phyloP scores from a whole-genome alignment of 78 protist species.

The Dictyostelium capitatum region DNA sequence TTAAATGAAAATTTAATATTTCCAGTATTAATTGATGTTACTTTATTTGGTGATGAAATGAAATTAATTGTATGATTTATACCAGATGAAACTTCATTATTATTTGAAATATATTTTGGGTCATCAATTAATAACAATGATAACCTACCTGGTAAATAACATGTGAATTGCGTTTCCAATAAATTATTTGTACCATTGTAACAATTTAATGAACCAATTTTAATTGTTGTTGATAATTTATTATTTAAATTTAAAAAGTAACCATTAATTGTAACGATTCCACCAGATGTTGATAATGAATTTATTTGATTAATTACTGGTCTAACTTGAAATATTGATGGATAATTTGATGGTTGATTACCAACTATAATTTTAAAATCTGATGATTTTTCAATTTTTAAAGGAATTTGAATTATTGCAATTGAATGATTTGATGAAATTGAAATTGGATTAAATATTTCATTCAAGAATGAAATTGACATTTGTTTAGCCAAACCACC shows the following conservation, averaged over 20 bases:
- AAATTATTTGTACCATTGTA: not conserved
- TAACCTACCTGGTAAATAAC: not conserved
- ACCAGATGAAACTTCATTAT: not conserved
- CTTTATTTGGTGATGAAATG: not conserved
- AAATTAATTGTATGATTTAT: not conserved
- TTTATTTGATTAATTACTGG: not conserved
- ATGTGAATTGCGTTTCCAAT: not conserved
- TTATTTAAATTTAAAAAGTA: not conserved
- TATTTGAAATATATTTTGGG: too few species aligned
- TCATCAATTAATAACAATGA: not conserved
- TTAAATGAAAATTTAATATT: not conserved
- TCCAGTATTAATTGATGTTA: not conserved
- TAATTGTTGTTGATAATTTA: not conserved
- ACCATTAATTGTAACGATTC: not conserved
- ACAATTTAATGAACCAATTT: conserved; percentile 3
- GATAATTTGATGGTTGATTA: not conserved
- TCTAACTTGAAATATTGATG: not conserved
- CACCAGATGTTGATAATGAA: conserved; percentile 1
- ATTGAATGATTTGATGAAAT: not conserved
- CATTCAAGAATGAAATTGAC: not conserved
- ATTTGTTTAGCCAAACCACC: not conserved
- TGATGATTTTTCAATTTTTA: not conserved
- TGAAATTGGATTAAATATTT: not conserved
- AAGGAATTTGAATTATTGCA: not conserved
- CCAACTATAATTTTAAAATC: not conserved